phyloP scores from a whole-genome alignment of 2,329 filamentous ascomycete genomes.

The Teratosphaeria viscida region DNA sequence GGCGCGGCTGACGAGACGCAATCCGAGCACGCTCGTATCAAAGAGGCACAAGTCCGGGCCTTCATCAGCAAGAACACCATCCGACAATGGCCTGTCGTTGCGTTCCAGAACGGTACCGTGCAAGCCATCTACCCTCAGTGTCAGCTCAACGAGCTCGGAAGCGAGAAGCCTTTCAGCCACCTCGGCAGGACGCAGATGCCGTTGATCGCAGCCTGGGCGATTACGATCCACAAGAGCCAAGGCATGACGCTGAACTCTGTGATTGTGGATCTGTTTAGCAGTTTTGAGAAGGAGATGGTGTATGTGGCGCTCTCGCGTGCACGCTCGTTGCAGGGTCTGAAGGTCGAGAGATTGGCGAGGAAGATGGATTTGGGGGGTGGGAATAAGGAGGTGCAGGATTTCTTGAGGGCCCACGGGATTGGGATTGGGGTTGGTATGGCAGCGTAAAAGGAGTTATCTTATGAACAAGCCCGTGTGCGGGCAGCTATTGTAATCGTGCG shows the following conservation, averaged over 20 bases:
- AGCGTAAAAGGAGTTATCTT: background rate
- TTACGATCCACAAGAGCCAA: conserved; percentile 54
- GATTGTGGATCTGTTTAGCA: conserved; percentile 41
- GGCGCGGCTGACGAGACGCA: background rate
- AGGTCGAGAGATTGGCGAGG: conserved; percentile 7
- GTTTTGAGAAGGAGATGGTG: conserved; percentile 49
- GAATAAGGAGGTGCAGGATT: conserved; percentile 1
- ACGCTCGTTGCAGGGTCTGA: conserved; percentile 41
- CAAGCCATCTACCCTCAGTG: conserved; percentile 44
- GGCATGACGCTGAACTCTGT: conserved; percentile 52
- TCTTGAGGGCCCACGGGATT: background rate
- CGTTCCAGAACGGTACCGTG: conserved; percentile 41
- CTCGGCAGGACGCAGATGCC: conserved; percentile 52
- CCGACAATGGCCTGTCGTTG: conserved; percentile 40
- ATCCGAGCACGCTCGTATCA: background rate
- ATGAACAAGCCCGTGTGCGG: background rate
- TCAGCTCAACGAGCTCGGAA: conserved; percentile 38
- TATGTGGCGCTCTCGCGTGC: conserved; percentile 55
- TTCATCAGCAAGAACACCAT: conserved; percentile 28
- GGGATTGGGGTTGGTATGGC: background rate
- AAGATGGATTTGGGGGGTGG: background rate
- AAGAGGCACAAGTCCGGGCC: conserved; percentile 17
- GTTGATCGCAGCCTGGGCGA: conserved; percentile 49
- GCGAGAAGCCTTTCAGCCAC: conserved; percentile 36
- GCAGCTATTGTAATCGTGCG: background rate